Conservation (phyloP, 352 stramenopile genomes). For the Hyaloperonospora brassicae region DNA sequence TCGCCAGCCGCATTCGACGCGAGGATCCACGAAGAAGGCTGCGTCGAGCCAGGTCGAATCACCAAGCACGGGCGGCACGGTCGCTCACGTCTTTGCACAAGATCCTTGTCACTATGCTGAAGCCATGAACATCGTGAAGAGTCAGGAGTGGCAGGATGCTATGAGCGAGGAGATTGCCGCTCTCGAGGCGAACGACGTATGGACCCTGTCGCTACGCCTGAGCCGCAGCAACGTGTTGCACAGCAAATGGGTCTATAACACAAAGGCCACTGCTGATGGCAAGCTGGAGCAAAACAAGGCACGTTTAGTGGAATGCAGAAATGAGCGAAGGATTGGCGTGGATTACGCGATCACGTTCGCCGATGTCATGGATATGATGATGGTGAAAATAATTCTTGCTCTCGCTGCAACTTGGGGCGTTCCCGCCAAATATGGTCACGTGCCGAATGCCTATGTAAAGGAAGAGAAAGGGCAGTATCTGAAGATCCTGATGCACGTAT, state of each 20-base stretch:
- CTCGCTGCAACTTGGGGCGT: not conserved
- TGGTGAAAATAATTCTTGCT: conserved; percentile 6
- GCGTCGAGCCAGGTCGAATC: not conserved
- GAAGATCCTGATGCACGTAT: conserved; percentile 9
- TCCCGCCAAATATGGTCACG: not conserved
- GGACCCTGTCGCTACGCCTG: not conserved
- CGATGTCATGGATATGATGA: conserved; percentile 7
- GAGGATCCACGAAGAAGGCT: not conserved
- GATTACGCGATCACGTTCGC: conserved; percentile 1
- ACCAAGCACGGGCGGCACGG: not conserved
- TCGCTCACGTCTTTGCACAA: too few relatives aligned
- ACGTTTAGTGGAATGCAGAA: conserved; percentile 1
- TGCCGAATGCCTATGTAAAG: not conserved
- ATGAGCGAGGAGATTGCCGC: too few relatives aligned
- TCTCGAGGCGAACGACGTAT: not conserved
- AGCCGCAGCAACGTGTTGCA: conserved; percentile 5
- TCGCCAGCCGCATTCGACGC: not conserved
- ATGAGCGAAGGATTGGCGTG: conserved; percentile 18
- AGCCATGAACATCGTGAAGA: too few relatives aligned
- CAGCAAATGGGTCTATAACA: conserved; percentile 12
- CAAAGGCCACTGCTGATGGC: conserved; percentile 6
- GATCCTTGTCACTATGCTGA: too few relatives aligned
- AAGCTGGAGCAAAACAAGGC: conserved; percentile 18
- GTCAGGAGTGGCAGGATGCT: too few relatives aligned
- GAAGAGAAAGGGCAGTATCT: not conserved